phyloP scores from a whole-genome alignment of 768 basidiomycete genomes.

The Lactifluus volemus region DNA sequence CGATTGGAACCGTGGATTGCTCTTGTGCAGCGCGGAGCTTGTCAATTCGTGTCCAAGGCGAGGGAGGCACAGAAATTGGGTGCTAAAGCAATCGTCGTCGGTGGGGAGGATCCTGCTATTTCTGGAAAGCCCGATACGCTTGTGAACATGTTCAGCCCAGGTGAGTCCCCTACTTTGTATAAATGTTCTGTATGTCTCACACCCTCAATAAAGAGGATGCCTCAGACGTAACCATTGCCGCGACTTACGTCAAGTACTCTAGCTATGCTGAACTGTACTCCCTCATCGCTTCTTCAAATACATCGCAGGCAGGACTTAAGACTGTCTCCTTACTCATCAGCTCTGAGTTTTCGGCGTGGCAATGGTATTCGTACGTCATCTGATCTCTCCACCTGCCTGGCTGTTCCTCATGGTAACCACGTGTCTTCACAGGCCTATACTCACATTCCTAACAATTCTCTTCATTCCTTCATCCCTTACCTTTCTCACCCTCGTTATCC shows the following conservation, averaged over 20 bases:
- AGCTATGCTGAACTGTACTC: constrained; percentile 64
- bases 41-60: constrained; percentile 87
- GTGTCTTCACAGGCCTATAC: constrained; percentile 50
- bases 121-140: constrained; percentile 66
- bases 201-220: constrained; percentile 54
- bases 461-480: constrained; percentile 87
- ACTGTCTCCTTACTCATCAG: constrained; percentile 73
- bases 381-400: constrained; percentile 2
- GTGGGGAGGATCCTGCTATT: constrained; percentile 62
- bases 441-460: constrained; percentile 81
- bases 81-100: constrained; percentile 86
- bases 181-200: neutral
- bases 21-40: constrained; percentile 80
- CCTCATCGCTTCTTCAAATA: constrained; percentile 68
- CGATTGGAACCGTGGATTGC: constrained; percentile 78
- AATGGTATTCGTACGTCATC: constrained; percentile 78
- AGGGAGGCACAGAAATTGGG: constrained; percentile 46
- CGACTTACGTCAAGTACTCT: constrained; percentile 81
- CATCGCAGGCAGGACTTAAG: constrained; percentile 66
- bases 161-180: constrained; percentile 33
- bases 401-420: constrained; percentile 2
- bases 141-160: constrained; percentile 89
- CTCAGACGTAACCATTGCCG: constrained; percentile 73
- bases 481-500: constrained; percentile 80
- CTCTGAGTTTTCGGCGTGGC: constrained; percentile 76